Percentiles rank a stretch among this genome's conserved stretches.
phyloP scores from a whole-genome alignment of 768 basidiomycete genomes.

The Psilocybe azurescens region DNA sequence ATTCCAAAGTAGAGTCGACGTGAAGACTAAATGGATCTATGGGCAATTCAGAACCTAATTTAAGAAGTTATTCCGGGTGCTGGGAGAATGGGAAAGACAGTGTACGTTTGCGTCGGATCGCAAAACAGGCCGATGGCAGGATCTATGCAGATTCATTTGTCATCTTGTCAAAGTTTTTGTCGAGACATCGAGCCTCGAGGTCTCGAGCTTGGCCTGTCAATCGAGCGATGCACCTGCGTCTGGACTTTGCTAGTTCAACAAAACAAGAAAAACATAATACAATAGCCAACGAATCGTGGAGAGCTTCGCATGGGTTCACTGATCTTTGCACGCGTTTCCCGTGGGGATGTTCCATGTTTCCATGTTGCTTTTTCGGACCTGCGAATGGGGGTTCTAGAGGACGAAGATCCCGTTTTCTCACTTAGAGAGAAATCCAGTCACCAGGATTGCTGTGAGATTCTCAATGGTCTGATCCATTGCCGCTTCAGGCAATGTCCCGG shows the following conservation, averaged over 20 bases:
- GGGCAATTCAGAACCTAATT: neutral
- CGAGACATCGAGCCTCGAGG: neutral
- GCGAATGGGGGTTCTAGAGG: neutral
- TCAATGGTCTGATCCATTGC: neutral
- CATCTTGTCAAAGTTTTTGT: neutral
- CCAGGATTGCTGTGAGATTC: neutral
- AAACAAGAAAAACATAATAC: neutral
- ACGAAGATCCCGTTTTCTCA: neutral
- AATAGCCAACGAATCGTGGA: neutral
- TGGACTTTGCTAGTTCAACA: neutral
- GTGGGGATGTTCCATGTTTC: neutral
- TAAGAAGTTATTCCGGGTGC: neutral
- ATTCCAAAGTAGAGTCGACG: too few species aligned
- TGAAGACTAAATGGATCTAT: neutral
- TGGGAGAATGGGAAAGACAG: neutral
- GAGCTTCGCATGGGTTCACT: neutral
- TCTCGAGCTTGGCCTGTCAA: neutral
- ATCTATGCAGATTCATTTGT: neutral
- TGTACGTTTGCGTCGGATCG: neutral
- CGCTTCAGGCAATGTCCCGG: neutral
- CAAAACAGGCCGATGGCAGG: slow-evolving; percentile 1
- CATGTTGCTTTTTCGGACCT: neutral
- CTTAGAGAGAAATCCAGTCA: neutral
- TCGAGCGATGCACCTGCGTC: neutral
- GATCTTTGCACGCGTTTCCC: neutral